Percentiles rank a stretch among this genome's conserved stretches.
Evolutionary conservation across 305 asterid species (phyloP).

Genomic region (Solanum hybrid): DNA sequence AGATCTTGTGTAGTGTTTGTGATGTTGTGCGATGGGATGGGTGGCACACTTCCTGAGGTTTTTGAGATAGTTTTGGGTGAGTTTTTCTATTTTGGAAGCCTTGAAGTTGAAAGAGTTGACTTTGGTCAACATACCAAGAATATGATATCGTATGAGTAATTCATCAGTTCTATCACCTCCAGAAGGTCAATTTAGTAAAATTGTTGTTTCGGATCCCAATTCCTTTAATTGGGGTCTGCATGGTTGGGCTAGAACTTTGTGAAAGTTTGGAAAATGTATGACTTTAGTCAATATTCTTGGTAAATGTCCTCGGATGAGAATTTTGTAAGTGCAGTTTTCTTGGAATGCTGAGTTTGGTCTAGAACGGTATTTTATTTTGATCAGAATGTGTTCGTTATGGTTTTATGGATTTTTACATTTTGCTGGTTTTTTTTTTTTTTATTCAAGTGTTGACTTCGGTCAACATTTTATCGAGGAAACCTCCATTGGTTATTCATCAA

Average conservation of each 20-base stretch:
- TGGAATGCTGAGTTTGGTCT: background rate
- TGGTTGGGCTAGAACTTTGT: background rate
- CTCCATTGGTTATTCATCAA: background rate
- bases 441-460: background rate
- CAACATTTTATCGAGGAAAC: background rate
- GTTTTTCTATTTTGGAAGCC: background rate
- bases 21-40: background rate
- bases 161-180: too few relatives aligned
- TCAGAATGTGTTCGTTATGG: background rate
- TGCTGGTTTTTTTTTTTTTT: background rate
- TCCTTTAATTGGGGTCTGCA: background rate
- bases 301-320: too few relatives aligned
- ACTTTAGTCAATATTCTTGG: background rate
- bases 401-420: too few relatives aligned
- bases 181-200: background rate
- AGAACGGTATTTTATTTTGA: background rate
- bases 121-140: background rate
- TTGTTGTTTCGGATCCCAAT: background rate
- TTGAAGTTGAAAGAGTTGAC: background rate
- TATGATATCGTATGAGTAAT: background rate
- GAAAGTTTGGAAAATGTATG: background rate
- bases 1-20: background rate
- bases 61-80: background rate
- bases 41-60: background rate
- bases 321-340: too few relatives aligned